Conservation (phyloP, 2,329 filamentous ascomycete genomes). For the Huntiella abstrusa region DNA sequence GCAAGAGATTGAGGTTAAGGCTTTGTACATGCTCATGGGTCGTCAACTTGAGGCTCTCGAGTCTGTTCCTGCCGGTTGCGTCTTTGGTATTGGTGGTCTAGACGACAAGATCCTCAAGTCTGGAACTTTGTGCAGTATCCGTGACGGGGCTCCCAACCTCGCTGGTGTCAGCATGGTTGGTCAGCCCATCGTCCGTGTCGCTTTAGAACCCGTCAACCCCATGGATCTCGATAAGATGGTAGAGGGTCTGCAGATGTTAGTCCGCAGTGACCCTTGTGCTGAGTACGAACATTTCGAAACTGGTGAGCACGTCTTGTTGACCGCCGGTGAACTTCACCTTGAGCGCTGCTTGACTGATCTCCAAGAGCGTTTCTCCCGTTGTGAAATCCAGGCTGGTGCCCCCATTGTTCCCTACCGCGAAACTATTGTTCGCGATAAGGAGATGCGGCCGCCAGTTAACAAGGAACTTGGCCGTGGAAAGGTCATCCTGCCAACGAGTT, state of each 20-base stretch:
- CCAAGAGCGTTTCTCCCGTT: slow-evolving; percentile 77
- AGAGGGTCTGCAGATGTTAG: slow-evolving; percentile 62
- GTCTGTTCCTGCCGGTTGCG: slow-evolving; percentile 77
- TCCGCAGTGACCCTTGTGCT: slow-evolving; percentile 88
- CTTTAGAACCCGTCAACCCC: slow-evolving; percentile 82
- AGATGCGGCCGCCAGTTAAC: slow-evolving; percentile 80
- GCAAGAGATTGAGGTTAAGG: slow-evolving; percentile 65
- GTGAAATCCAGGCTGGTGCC: slow-evolving; percentile 83
- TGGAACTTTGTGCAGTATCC: slow-evolving; percentile 74
- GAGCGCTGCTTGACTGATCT: slow-evolving; percentile 89
- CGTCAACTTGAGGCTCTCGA: slow-evolving; percentile 65
- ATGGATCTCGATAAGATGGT: slow-evolving; percentile 92
- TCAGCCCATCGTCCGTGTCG: slow-evolving; percentile 86
- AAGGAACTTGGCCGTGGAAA: slow-evolving; percentile 72
- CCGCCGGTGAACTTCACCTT: slow-evolving; percentile 83
- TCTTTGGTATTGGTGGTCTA: slow-evolving; percentile 86
- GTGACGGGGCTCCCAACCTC: slow-evolving; percentile 75
- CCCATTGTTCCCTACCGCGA: slow-evolving; percentile 93
- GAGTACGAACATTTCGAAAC: slow-evolving; percentile 86
- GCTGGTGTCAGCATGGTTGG: slow-evolving; percentile 65
- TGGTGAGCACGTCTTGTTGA: slow-evolving; percentile 87
- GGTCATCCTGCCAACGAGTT: slow-evolving; percentile 56
- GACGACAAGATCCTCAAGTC: slow-evolving; percentile 92
- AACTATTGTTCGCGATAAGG: slow-evolving; percentile 68
- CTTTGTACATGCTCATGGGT: slow-evolving; percentile 91